Conservation (phyloP, 768 basidiomycete genomes). For the Gymnopilus junonius region DNA sequence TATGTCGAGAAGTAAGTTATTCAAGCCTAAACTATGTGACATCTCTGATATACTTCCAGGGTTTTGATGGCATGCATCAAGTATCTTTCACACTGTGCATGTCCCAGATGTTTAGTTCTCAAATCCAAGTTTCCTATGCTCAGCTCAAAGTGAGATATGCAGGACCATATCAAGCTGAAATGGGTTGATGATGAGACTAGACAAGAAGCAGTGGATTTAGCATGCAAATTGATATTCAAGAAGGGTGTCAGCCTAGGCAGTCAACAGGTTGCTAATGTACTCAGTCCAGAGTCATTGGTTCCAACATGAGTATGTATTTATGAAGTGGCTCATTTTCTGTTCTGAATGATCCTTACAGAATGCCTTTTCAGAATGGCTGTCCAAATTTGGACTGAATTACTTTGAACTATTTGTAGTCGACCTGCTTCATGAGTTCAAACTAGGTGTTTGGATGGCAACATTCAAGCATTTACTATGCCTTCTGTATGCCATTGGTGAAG, state of each 20-base stretch:
- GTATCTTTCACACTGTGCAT: too few species aligned
- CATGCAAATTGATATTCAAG: slow-evolving; percentile 28
- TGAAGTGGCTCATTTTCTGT: not conserved
- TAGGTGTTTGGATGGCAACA: slow-evolving; percentile 37
- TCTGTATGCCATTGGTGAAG: too few species aligned
- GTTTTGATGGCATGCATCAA: too few species aligned
- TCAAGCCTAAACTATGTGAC: too few species aligned
- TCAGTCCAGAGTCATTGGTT: slow-evolving; percentile 21
- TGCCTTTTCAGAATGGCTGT: slow-evolving; percentile 26
- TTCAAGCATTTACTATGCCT: slow-evolving; percentile 36
- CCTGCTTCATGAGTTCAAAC: slow-evolving; percentile 40
- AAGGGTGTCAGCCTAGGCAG: slow-evolving; percentile 22
- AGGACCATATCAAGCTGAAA: not conserved
- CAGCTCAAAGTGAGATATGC: too few species aligned
- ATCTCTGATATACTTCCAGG: too few species aligned
- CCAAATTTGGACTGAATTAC: slow-evolving; percentile 24
- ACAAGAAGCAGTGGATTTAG: slow-evolving; percentile 13
- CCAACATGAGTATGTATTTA: slow-evolving; percentile 29
- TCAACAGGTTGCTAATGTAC: slow-evolving; percentile 19
- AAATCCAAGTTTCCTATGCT: too few species aligned
- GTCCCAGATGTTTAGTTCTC: too few species aligned
- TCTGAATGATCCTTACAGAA: slow-evolving; percentile 22
- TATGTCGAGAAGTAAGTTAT: slow-evolving; percentile 39
- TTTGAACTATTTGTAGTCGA: slow-evolving; percentile 32
- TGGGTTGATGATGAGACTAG: slow-evolving; percentile 10